A percentile compares a stretch with the other conserved stretches of the same genome.
Evolutionary conservation across 176 grass and related monocot species (phyloP).

Genomic region (Cymbopogon citratus): DNA sequence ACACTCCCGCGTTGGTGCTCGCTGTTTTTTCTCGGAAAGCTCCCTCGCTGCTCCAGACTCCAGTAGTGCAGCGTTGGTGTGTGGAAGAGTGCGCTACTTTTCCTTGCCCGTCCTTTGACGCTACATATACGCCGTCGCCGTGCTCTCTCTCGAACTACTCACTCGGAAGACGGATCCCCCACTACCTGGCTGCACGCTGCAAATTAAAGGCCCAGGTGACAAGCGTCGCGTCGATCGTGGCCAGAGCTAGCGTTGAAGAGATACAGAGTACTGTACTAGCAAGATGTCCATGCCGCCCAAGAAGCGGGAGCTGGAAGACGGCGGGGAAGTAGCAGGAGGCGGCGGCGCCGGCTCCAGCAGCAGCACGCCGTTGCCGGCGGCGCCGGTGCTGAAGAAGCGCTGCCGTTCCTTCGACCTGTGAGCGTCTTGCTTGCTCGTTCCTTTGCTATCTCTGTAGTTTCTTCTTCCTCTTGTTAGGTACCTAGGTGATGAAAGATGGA

Average conservation of each 20-base stretch:
- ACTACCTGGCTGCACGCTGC: too few relatives aligned
- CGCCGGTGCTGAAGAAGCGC: neutral
- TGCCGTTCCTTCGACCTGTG: constrained; percentile 8
- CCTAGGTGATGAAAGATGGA: neutral
- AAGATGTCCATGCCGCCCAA: neutral
- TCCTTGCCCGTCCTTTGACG: neutral
- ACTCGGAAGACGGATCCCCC: too few relatives aligned
- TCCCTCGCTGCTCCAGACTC: too few relatives aligned
- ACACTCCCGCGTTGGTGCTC: too few relatives aligned
- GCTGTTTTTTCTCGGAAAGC: too few relatives aligned
- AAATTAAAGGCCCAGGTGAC: too few relatives aligned
- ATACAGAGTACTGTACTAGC: too few relatives aligned
- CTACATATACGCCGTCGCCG: neutral
- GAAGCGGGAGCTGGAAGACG: neutral
- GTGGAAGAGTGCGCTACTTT: neutral
- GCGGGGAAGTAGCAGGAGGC: too few relatives aligned
- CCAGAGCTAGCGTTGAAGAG: too few relatives aligned
- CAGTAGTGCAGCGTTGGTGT: too few relatives aligned
- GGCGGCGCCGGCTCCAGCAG: neutral
- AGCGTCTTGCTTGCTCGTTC: neutral
- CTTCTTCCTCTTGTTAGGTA: neutral
- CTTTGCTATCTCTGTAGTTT: neutral
- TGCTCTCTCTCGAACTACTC: neutral
- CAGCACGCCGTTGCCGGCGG: too few relatives aligned
- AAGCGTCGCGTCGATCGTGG: too few relatives aligned